Evolutionary conservation across 306 rosid genomes (phyloP), one percentile per base, ranked within the genome.

Genomic region (Fagus sylvatica): DNA sequence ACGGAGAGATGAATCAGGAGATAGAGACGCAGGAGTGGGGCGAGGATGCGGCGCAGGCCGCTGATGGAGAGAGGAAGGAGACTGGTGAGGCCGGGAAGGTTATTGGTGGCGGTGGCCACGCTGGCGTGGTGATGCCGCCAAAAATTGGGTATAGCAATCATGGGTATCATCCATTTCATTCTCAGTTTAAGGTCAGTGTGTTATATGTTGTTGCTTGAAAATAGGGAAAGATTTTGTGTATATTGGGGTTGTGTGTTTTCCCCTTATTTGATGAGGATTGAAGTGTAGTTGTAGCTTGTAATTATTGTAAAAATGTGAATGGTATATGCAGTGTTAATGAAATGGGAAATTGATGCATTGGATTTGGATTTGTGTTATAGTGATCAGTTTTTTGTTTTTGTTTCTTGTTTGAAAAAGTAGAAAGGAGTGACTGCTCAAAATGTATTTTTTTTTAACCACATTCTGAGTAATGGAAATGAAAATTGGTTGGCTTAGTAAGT

Each of bases 151-250:
- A 84, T 87, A 90, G 91, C 86, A 89, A 32, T 89, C 94, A 91
- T 85, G 94, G 84, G 43, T 96, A 82, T 81, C 97, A 93, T 85
- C 97, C 93, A 51, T 93, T 91, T 91, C 98, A 91, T 93, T 96
- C 99, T 42, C 99, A 91, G 91, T 96, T 88, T 84, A 96, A 96
- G 99, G 99, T 96, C 79, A 90, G 97, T 91, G 90, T 80, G 82
- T 76, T 76, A 69, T 78, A 79, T 39, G 71, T 39, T 85, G 86
- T 73, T 87, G 81, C 73, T 78, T 76, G 68, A 73, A 79, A 75
- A 71, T 74, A 55, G 84, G 80, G 80, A 67, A 51, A 12, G 51
- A 36, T 65, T 78, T 11, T 70, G 72, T 84, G 84, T 77, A 76
- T 73, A 65, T 46, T 64, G 81, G 91, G 90, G 79, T 70, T 82